These are phyloP conservation scores for Hirsutella minnesotensis DNA, from an alignment of 2,329 filamentous ascomycete species.

Conservation along the genomic window DNA sequence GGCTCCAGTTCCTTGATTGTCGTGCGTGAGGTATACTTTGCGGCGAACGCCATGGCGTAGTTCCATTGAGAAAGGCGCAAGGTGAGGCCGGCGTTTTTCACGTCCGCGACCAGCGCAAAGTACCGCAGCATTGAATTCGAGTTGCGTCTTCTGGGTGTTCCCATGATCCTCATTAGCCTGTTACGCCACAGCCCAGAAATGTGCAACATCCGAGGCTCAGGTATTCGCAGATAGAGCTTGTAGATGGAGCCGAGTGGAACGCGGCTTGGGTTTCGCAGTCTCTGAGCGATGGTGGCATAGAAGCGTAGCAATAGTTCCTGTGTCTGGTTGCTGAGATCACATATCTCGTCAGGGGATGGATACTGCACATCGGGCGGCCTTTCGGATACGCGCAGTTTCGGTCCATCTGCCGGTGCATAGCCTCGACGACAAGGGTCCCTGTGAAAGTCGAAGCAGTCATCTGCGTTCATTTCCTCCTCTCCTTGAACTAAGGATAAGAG, in stretches of 20 bases:
- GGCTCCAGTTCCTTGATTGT: slow-evolving; percentile 46
- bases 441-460: slow-evolving; percentile 40
- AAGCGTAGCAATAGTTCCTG: slow-evolving; percentile 25
- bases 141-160: slow-evolving; percentile 45
- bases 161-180: slow-evolving; percentile 55
- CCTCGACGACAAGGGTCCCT: slow-evolving; percentile 41
- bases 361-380: slow-evolving; percentile 34
- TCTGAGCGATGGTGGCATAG: slow-evolving; percentile 25
- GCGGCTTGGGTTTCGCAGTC: slow-evolving; percentile 28
- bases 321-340: slow-evolving; percentile 21
- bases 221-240: slow-evolving; percentile 35
- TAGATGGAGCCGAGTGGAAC: slow-evolving; percentile 33
- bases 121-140: slow-evolving; percentile 64
- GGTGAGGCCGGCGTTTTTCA: slow-evolving; percentile 60
- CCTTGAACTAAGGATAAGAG: slow-evolving; percentile 42
- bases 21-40: slow-evolving; percentile 51
- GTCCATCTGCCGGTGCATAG: slow-evolving; percentile 39
- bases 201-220: slow-evolving; percentile 39
- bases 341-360: slow-evolving; percentile 29
- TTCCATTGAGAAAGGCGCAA: slow-evolving; percentile 68
- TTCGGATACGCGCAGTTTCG: slow-evolving; percentile 37
- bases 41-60: slow-evolving; percentile 67
- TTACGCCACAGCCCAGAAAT: slow-evolving; percentile 43
- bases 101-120: slow-evolving; percentile 72
- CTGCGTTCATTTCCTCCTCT: slow-evolving; percentile 32